A percentile compares a stretch with the other conserved stretches of the same genome.
These are phyloP conservation scores for Pythium brassicae DNA, from an alignment of 352 stramenopile species.

Conservation along the genomic window DNA sequence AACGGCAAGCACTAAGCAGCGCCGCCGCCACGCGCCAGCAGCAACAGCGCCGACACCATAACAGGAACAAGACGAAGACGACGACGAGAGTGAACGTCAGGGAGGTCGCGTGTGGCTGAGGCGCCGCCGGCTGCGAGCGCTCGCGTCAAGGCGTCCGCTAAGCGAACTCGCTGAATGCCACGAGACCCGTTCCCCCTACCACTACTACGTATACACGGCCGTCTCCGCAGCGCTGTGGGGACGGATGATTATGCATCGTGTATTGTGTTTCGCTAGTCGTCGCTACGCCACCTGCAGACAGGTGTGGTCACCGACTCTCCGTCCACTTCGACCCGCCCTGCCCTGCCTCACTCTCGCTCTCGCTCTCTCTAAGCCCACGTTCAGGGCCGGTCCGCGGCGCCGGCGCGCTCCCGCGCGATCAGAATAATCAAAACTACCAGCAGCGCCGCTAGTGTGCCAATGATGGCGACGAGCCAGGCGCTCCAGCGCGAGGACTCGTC, in stretches of 20 bases:
- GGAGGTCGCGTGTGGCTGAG: too few species aligned
- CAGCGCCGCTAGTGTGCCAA: conserved; percentile 59
- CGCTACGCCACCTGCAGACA: too few species aligned
- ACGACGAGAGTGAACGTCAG: background rate
- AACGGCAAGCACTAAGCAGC: conserved; percentile 81
- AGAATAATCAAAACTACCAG: conserved; percentile 78
- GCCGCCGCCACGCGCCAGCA: background rate
- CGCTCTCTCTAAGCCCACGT: background rate
- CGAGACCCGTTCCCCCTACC: background rate
- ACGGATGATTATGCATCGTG: background rate
- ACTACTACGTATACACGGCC: too few species aligned
- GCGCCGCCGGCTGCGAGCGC: background rate
- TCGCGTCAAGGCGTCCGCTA: background rate
- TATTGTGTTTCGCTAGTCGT: background rate
- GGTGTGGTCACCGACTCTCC: too few species aligned
- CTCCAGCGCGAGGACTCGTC: conserved; percentile 68
- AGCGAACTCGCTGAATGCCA: background rate
- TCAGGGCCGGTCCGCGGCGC: conserved; percentile 12
- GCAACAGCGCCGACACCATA: background rate
- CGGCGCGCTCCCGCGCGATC: conserved; percentile 51
- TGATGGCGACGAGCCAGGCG: conserved; percentile 73
- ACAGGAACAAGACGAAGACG: background rate
- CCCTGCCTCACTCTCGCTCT: background rate
- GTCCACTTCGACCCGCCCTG: background rate
- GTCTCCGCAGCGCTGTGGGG: background rate